phyloP scores from a whole-genome alignment of 768 basidiomycete genomes.

The Cubamyces sp. region DNA sequence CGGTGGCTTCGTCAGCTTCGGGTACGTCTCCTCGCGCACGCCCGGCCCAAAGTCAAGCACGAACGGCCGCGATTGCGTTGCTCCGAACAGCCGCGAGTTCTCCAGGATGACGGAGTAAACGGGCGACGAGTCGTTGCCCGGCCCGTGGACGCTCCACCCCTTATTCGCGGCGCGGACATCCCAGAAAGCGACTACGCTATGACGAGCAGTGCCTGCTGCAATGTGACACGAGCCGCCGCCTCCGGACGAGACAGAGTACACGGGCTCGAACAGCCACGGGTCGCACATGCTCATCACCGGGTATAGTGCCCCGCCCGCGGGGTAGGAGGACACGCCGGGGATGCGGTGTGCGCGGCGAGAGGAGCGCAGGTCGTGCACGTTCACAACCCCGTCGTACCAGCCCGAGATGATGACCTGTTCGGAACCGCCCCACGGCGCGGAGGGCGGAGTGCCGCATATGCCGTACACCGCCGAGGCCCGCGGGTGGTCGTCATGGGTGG shows the following conservation, averaged over 20 bases:
- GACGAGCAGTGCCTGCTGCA: conserved; percentile 76
- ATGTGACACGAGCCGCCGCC: conserved; percentile 70
- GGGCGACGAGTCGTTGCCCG: conserved; percentile 78
- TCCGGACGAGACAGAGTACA: conserved; percentile 77
- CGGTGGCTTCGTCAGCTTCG: conserved; percentile 30
- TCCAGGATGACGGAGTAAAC: conserved; percentile 78
- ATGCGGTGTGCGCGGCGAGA: conserved; percentile 29
- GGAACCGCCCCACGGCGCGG: conserved; percentile 71
- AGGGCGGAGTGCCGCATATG: conserved; percentile 60
- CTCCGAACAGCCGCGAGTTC: conserved; percentile 79
- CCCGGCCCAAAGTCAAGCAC: conserved; percentile 80
- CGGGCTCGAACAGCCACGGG: conserved; percentile 70
- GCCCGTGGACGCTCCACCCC: conserved; percentile 83
- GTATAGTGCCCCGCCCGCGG: conserved; percentile 41
- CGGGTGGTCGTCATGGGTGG: conserved; percentile 31
- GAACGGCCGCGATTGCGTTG: conserved; percentile 75
- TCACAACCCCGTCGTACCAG: conserved; percentile 80
- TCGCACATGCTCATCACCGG: conserved; percentile 68
- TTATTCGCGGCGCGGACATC: conserved; percentile 63
- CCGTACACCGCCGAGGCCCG: conserved; percentile 70
- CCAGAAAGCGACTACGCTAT: conserved; percentile 82
- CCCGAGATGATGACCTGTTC: conserved; percentile 76
- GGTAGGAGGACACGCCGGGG: conserved; percentile 18
- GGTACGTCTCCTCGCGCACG: conserved; percentile 59
- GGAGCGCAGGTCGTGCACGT: conserved; percentile 75